Evolutionary conservation across 805 yeast genomes (phyloP), one percentile per base, ranked within the genome.

Genomic region (Wickerhamomyces alni): DNA sequence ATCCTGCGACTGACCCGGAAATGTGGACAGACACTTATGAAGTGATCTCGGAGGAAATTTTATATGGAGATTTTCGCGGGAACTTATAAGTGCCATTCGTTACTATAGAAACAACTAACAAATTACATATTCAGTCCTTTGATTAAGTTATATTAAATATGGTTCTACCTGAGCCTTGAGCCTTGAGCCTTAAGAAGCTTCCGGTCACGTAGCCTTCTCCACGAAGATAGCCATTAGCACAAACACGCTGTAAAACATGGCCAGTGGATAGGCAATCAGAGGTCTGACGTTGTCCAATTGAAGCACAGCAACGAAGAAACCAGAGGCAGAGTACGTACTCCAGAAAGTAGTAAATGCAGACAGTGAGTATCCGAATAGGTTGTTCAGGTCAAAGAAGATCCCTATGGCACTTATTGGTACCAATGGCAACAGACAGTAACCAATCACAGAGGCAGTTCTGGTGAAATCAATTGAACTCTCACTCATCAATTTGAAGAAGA

Each of bases 201-300:
- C n/a, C n/a, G n/a, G n/a, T 34, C 17, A 17, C 27, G 31, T 8
- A 4, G 41, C 26, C 40, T 50, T 53, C 36, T 55, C 59, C 10
- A 75, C 89, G 58, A 93, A 93, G 26, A 93, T 82, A 2, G 96
- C 94, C 95, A 93, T 88, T 50, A 93, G 71, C 25, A 97, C 96
- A 70, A 93, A 93, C 3, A 91, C 89, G 41, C 89, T 79, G 69
- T 93, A 93, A 59, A 91, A 91, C 66, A 93, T 77, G 12, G 84
- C 80, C 54, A 93, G 69, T 2, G 99, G 99, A 57, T 93, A 93
- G 2, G 97, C 99, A 43, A 93, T 83, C 46, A 93, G 74, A 5
- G 84, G 81, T 54, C 99, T 78, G 46, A 91, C 95, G 51, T 88
- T 86, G 37, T 81, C 79, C 43, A 93, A 69, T 54, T 80, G 86